Percentiles rank a stretch among this genome's conserved stretches.
phyloP scores from a whole-genome alignment of 495 filamentous ascomycete species.

The Aspergillus ostianus region DNA sequence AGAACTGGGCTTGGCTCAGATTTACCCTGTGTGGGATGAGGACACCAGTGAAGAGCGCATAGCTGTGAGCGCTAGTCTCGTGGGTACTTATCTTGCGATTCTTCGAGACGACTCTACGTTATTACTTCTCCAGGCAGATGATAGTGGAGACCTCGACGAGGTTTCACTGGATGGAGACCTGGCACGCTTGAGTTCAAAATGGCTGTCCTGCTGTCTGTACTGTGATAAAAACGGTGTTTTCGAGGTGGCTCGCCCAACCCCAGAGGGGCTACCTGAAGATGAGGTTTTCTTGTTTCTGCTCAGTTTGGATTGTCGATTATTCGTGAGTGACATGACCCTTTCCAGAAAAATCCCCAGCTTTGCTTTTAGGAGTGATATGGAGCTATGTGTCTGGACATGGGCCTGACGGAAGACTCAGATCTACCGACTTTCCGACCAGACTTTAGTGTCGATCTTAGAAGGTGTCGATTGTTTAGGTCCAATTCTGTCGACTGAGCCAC shows the following conservation, averaged over 20 bases:
- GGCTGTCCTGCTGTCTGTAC: slow-evolving; percentile 80
- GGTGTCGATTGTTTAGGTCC: slow-evolving; percentile 76
- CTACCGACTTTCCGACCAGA: slow-evolving; percentile 39
- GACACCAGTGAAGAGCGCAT: slow-evolving; percentile 74
- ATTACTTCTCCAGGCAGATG: slow-evolving; percentile 71
- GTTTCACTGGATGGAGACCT: slow-evolving; percentile 58
- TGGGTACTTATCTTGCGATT: slow-evolving; percentile 84
- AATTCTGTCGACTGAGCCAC: slow-evolving; percentile 68
- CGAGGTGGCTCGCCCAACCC: slow-evolving; percentile 29
- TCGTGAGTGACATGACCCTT: slow-evolving; percentile 51
- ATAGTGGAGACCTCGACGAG: slow-evolving; percentile 82
- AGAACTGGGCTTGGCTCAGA: slow-evolving; percentile 85
- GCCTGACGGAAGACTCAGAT: slow-evolving; percentile 29
- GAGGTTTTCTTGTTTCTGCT: slow-evolving; percentile 72
- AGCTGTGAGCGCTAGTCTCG: slow-evolving; percentile 77
- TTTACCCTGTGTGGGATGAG: slow-evolving; percentile 86
- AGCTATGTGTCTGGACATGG: background rate
- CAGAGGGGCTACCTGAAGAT: slow-evolving; percentile 42
- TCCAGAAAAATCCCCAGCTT: background rate
- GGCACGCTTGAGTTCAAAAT: slow-evolving; percentile 51
- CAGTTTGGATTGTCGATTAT: slow-evolving; percentile 64
- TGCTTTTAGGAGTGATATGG: background rate
- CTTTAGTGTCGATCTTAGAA: slow-evolving; percentile 45
- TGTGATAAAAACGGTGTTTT: slow-evolving; percentile 61
- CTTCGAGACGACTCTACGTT: slow-evolving; percentile 77